Percentiles rank a stretch among this genome's conserved stretches.
These are phyloP conservation scores for Globisporangium yorkense DNA, from an alignment of 352 stramenopile species.

Conservation along the genomic window DNA sequence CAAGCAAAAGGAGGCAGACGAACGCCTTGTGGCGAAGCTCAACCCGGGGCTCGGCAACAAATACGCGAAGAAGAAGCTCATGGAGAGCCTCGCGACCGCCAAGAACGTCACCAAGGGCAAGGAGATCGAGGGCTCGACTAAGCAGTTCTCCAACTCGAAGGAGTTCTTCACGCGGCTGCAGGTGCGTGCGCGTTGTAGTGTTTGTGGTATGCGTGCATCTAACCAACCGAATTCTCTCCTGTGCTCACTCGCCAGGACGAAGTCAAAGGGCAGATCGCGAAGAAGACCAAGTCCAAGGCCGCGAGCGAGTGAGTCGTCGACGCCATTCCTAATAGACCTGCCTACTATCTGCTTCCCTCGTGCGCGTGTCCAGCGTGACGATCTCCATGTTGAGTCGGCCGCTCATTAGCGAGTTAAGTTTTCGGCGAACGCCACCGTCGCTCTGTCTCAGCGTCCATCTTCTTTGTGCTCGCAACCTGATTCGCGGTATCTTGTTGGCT, in stretches of 20 bases:
- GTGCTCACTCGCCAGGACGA: conserved; percentile 11
- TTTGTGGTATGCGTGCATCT: neutral
- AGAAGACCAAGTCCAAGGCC: conserved; percentile 15
- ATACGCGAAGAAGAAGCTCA: conserved; percentile 93
- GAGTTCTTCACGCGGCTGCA: conserved; percentile 81
- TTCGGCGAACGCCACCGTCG: too few relatives aligned
- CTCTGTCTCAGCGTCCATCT: too few relatives aligned
- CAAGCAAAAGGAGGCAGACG: conserved; percentile 85
- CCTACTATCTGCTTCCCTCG: neutral
- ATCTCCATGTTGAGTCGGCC: too few relatives aligned
- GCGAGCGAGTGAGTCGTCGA: neutral
- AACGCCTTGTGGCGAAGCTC: conserved; percentile 91
- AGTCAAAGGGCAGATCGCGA: conserved; percentile 22
- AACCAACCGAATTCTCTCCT: neutral
- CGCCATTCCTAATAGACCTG: neutral
- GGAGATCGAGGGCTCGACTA: conserved; percentile 71
- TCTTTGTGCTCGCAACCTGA: too few relatives aligned
- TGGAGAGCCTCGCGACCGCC: conserved; percentile 69
- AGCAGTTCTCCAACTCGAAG: conserved; percentile 86
- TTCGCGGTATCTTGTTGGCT: neutral
- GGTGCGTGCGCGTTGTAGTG: conserved; percentile 18
- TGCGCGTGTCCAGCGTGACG: too few relatives aligned
- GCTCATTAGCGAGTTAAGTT: too few relatives aligned
- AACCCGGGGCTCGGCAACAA: conserved; percentile 94
- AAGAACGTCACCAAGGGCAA: conserved; percentile 85